These are phyloP conservation scores for Musa beccarii DNA, from an alignment of 176 grass and related monocot species.

Conservation along the genomic window DNA sequence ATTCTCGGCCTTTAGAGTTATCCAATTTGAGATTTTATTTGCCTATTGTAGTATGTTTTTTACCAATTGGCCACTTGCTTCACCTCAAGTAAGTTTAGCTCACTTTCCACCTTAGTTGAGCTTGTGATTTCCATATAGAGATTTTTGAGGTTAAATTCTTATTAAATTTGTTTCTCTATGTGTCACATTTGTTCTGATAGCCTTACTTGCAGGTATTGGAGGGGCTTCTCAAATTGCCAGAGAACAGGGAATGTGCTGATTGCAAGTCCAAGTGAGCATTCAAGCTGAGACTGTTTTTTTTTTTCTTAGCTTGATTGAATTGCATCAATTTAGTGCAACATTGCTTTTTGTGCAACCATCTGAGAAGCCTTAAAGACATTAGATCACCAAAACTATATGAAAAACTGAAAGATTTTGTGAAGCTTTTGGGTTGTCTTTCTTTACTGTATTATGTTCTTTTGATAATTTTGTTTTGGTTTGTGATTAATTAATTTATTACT, in stretches of 20 bases:
- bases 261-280: constrained; percentile 14
- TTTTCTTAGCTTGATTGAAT: neutral
- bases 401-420: too few relatives aligned
- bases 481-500: too few relatives aligned
- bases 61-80: too few relatives aligned
- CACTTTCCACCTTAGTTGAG: neutral
- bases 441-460: too few relatives aligned
- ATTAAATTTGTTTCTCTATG: neutral
- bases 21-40: too few relatives aligned
- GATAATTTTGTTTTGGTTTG: too few relatives aligned
- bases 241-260: constrained; percentile 26
- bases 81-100: neutral
- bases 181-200: neutral
- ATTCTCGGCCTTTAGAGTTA: too few relatives aligned
- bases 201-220: constrained; percentile 16
- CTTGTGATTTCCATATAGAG: neutral
- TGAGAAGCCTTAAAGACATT: neutral
- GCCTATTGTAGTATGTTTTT: neutral
- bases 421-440: too few relatives aligned
- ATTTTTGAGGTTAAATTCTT: neutral
- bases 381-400: too few relatives aligned
- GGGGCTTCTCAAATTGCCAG: constrained; percentile 21
- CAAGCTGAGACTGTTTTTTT: neutral
- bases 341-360: neutral
- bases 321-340: neutral